Evolutionary conservation across 768 basidiomycete species (phyloP).

Genomic region (Galerina sulciceps): DNA sequence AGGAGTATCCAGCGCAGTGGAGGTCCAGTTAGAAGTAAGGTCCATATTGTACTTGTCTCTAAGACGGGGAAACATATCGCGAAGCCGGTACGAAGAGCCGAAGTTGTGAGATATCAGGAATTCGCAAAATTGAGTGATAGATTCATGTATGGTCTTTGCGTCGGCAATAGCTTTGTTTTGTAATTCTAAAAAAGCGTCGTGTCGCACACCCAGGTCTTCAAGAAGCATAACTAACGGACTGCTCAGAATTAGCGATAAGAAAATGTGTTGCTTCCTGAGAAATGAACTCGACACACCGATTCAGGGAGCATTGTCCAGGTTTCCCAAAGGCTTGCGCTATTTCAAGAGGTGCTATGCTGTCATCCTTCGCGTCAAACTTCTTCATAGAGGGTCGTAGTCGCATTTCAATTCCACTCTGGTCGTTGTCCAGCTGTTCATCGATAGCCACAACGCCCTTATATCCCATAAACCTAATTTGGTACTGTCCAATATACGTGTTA

Average conservation of each 20-base stretch:
- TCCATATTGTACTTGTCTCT: slow-evolving; percentile 47
- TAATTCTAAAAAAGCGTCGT: slow-evolving; percentile 59
- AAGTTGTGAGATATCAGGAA: slow-evolving; percentile 54
- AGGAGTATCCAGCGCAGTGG: slow-evolving; percentile 48
- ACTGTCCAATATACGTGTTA: slow-evolving; percentile 37
- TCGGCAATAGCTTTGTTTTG: slow-evolving; percentile 63
- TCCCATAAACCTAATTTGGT: slow-evolving; percentile 85
- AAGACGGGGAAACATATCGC: slow-evolving; percentile 54
- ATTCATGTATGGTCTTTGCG: slow-evolving; percentile 64
- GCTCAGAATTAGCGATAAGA: not conserved
- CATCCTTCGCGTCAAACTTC: slow-evolving; percentile 65
- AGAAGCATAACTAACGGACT: slow-evolving; percentile 80
- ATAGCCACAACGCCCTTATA: slow-evolving; percentile 83
- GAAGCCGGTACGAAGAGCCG: slow-evolving; percentile 51
- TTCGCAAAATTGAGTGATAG: slow-evolving; percentile 47
- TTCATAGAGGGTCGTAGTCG: slow-evolving; percentile 73
- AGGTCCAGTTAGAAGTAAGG: slow-evolving; percentile 37
- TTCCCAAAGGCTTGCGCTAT: slow-evolving; percentile 67
- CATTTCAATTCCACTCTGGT: slow-evolving; percentile 61
- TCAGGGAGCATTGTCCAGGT: slow-evolving; percentile 70
- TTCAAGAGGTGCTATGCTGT: slow-evolving; percentile 64
- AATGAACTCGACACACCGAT: slow-evolving; percentile 50
- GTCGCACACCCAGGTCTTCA: slow-evolving; percentile 72
- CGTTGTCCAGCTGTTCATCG: slow-evolving; percentile 54
- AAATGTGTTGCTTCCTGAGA: too few relatives aligned